A percentile compares a stretch with the other conserved stretches of the same genome.
Evolutionary conservation across 2,329 filamentous ascomycete genomes (phyloP).

Genomic region (Cucurbitaria berberidis): DNA sequence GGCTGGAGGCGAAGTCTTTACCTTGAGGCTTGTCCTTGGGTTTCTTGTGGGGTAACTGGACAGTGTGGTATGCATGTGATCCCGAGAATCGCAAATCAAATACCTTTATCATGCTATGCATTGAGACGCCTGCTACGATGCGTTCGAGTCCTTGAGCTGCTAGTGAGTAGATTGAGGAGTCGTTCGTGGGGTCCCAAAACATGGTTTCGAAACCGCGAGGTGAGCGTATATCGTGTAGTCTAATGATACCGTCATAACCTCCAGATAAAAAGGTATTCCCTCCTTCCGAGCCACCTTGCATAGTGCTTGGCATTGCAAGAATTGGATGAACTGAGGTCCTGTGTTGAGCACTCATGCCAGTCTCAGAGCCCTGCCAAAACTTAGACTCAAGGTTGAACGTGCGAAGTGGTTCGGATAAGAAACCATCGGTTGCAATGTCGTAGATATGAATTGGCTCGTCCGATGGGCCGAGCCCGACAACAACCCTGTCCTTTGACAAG

Average conservation of each 20-base stretch:
- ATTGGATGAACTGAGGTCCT: conserved; percentile 54
- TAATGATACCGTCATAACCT: conserved; percentile 63
- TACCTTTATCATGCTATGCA: conserved; percentile 65
- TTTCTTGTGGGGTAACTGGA: conserved; percentile 27
- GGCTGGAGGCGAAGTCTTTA: conserved; percentile 22
- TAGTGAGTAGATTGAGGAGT: conserved; percentile 65
- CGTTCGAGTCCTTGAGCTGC: conserved; percentile 62
- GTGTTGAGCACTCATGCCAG: conserved; percentile 4
- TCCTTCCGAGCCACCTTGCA: conserved; percentile 39
- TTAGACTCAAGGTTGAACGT: conserved; percentile 45
- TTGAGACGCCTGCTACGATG: conserved; percentile 63
- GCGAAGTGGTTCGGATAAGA: conserved; percentile 49
- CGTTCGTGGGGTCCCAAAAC: conserved; percentile 63
- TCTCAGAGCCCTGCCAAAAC: conserved; percentile 34
- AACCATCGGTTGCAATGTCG: conserved; percentile 54
- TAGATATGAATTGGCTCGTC: conserved; percentile 57
- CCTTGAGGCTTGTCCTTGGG: background rate
- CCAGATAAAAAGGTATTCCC: conserved; percentile 65
- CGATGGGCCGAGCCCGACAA: conserved; percentile 57
- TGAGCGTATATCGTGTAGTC: conserved; percentile 67
- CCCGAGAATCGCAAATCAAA: conserved; percentile 65
- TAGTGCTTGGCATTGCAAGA: conserved; percentile 46
- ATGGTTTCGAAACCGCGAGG: conserved; percentile 54
- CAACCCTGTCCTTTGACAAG: conserved; percentile 57
- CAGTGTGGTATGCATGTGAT: conserved; percentile 47